Conservation (phyloP, 768 basidiomycete genomes). For the Boletus coccyginus region DNA sequence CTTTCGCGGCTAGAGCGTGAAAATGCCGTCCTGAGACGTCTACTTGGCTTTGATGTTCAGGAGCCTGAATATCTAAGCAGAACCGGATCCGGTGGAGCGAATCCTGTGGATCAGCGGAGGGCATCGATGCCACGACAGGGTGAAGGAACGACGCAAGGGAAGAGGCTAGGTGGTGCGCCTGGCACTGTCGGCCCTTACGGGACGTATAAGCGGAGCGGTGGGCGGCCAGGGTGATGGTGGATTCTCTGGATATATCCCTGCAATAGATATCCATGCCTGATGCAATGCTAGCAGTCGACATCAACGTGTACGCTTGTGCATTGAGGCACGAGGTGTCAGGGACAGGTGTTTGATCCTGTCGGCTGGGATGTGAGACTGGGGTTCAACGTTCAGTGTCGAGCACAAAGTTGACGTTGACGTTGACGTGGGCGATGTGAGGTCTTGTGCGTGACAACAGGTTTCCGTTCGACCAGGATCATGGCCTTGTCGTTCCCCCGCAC, state of each 20-base stretch:
- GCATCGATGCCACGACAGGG: constrained; percentile 10
- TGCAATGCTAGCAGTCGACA: no score
- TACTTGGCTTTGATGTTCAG: constrained; percentile 53
- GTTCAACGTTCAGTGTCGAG: neutral
- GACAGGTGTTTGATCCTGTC: no score
- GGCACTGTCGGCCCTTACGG: constrained; percentile 44
- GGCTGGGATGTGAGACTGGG: neutral
- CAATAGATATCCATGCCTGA: no score
- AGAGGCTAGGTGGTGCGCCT: constrained; percentile 33
- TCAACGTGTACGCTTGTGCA: no score
- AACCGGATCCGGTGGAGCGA: neutral
- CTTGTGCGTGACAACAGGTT: neutral
- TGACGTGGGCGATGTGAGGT: constrained; percentile 4
- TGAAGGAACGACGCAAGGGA: constrained; percentile 19
- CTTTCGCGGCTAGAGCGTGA: constrained; percentile 83
- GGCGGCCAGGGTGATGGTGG: constrained; percentile 12
- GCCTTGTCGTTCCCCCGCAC: neutral
- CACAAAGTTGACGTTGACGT: constrained; percentile 7
- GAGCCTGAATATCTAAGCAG: constrained; percentile 15
- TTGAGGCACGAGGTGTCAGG: neutral
- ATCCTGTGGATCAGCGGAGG: constrained; percentile 13
- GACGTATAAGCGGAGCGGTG: constrained; percentile 37
- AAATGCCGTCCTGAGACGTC: constrained; percentile 73
- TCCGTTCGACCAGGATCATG: neutral
- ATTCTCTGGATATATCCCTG: neutral